A percentile compares a stretch with the other conserved stretches of the same genome.
phyloP scores from a whole-genome alignment of 2,329 filamentous ascomycete species.

The Penicillium sclerotiorum region DNA sequence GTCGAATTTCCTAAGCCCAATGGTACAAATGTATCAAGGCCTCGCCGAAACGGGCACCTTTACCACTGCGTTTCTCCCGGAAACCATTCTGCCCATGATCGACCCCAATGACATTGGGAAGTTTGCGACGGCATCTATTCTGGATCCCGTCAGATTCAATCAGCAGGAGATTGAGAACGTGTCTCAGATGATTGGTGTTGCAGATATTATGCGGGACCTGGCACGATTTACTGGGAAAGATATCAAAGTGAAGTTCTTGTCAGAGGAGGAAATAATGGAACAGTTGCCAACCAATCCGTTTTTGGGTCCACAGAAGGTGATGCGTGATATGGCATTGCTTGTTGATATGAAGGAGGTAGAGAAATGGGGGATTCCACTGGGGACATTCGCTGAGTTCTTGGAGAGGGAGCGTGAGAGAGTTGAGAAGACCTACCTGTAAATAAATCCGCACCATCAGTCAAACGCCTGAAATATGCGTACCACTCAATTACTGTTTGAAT shows the following conservation, averaged over 20 bases:
- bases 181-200: slow-evolving; percentile 43
- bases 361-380: slow-evolving; percentile 45
- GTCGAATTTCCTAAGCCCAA: slow-evolving; percentile 52
- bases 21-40: slow-evolving; percentile 44
- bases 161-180: slow-evolving; percentile 46
- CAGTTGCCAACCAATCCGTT: slow-evolving; percentile 41
- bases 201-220: slow-evolving; percentile 43
- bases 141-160: slow-evolving; percentile 46
- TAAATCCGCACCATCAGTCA: too few species aligned
- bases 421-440: slow-evolving; percentile 16
- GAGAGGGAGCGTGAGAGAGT: slow-evolving; percentile 41
- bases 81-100: slow-evolving; percentile 47
- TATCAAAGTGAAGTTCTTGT: slow-evolving; percentile 43
- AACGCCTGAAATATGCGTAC: too few species aligned
- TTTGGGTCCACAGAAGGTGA: slow-evolving; percentile 40
- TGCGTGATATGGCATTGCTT: slow-evolving; percentile 40
- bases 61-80: slow-evolving; percentile 37
- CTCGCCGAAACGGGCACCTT: slow-evolving; percentile 45
- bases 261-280: slow-evolving; percentile 46
- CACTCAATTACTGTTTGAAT: too few species aligned
- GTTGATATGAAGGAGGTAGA: slow-evolving; percentile 37
- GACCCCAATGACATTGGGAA: slow-evolving; percentile 53
- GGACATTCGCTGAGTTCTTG: slow-evolving; percentile 50
- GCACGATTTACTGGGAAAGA: slow-evolving; percentile 35
- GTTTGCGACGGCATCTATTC: slow-evolving; percentile 49